A percentile compares a stretch with the other conserved stretches of the same genome.
These are phyloP conservation scores for Haplosporangium gracile DNA, from an alignment of 192 early-diverging fungal genomes.

Conservation along the genomic window DNA sequence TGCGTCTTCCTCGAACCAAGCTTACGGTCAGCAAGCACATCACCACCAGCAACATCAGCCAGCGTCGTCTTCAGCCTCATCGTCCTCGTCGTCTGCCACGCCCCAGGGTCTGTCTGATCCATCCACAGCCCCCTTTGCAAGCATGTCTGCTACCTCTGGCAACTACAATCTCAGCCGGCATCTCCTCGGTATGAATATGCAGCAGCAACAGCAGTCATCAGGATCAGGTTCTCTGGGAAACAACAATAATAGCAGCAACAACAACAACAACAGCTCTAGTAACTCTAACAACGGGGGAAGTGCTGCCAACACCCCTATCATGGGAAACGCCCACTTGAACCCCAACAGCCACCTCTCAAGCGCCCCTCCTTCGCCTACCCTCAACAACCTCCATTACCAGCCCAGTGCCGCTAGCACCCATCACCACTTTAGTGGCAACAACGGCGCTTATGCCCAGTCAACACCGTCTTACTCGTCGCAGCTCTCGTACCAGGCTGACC, in stretches of 20 bases:
- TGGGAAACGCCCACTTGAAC: slow-evolving; percentile 21
- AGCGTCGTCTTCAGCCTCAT: background rate
- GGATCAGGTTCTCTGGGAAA: background rate
- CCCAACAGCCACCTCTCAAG: slow-evolving; percentile 29
- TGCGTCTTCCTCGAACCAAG: slow-evolving; percentile 6
- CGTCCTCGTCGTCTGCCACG: slow-evolving; percentile 7
- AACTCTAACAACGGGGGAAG: slow-evolving; percentile 12
- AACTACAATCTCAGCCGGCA: slow-evolving; percentile 39
- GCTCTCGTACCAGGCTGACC: background rate
- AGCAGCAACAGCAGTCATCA: slow-evolving; percentile 11
- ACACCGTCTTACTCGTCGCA: slow-evolving; percentile 21
- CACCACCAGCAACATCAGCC: slow-evolving; percentile 11
- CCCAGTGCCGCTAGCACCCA: slow-evolving; percentile 21
- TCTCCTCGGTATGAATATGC: slow-evolving; percentile 43
- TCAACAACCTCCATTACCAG: slow-evolving; percentile 35
- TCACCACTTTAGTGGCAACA: slow-evolving; percentile 22
- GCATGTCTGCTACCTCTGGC: slow-evolving; percentile 10
- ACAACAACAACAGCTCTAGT: background rate
- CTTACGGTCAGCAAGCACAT: slow-evolving; percentile 11
- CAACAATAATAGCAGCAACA: background rate
- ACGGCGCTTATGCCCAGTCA: slow-evolving; percentile 1
- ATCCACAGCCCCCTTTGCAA: slow-evolving; percentile 12
- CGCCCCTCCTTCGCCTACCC: slow-evolving; percentile 44
- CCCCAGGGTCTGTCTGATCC: slow-evolving; percentile 7
- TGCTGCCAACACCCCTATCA: slow-evolving; percentile 26